Evolutionary conservation across 768 basidiomycete genomes (phyloP).

Genomic region (Serpula lacrymans): DNA sequence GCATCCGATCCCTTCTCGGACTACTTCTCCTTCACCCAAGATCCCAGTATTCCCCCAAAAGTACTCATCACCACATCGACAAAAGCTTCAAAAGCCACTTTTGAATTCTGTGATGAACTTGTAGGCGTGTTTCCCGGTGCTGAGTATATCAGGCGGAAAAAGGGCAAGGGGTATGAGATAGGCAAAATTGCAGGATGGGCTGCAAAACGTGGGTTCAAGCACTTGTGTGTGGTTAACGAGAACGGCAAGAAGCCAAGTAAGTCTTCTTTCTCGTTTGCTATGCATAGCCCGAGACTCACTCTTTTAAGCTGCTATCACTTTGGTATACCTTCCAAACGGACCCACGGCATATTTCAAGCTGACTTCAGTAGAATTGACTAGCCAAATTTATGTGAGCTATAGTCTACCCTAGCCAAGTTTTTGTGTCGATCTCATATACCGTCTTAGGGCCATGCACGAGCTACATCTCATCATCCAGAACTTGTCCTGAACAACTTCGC

Average conservation of each 20-base stretch:
- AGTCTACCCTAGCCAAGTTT: not conserved
- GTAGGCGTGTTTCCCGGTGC: constrained; percentile 89
- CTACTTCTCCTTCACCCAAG: constrained; percentile 67
- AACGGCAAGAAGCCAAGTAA: constrained; percentile 91
- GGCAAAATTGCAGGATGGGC: constrained; percentile 94
- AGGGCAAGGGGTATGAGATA: constrained; percentile 87
- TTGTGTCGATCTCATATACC: constrained; percentile 4
- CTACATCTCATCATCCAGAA: constrained; percentile 92
- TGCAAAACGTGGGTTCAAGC: constrained; percentile 81
- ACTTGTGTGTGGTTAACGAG: constrained; percentile 91
- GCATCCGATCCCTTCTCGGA: constrained; percentile 74
- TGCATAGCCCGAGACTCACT: constrained; percentile 7
- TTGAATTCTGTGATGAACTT: constrained; percentile 90
- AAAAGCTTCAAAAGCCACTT: constrained; percentile 84
- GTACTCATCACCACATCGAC: constrained; percentile 89
- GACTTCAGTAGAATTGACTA: constrained; percentile 80
- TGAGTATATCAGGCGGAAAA: constrained; percentile 82
- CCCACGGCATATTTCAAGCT: constrained; percentile 96
- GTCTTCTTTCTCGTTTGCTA: constrained; percentile 26
- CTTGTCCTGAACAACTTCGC: constrained; percentile 93
- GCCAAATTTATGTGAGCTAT: constrained; percentile 73
- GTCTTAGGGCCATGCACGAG: constrained; percentile 80
- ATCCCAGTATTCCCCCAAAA: constrained; percentile 76
- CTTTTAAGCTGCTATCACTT: constrained; percentile 80
- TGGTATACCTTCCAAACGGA: constrained; percentile 86